Percentiles rank a stretch among this genome's conserved stretches.
Evolutionary conservation across 768 basidiomycete species (phyloP).

Genomic region (Crassisporium funariophilum): DNA sequence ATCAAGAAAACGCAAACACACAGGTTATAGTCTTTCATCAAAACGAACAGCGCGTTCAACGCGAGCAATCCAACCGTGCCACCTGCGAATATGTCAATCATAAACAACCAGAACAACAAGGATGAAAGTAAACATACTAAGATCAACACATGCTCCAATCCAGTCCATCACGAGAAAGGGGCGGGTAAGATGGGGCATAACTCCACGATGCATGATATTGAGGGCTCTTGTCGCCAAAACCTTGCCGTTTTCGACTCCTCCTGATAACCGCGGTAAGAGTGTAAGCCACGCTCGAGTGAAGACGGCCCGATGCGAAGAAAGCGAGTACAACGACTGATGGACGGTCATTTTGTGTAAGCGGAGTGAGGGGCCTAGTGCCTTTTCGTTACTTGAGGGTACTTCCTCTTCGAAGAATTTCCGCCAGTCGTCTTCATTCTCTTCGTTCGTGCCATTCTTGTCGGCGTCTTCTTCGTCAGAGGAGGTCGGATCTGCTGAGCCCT

Average conservation of each 20-base stretch:
- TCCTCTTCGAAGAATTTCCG: constrained; percentile 78
- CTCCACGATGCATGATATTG: constrained; percentile 79
- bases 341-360: constrained; percentile 68
- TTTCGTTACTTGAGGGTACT: constrained; percentile 31
- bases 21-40: constrained; percentile 95
- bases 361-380: constrained; percentile 38
- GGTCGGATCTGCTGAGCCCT: constrained; percentile 29
- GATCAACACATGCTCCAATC: constrained; percentile 82
- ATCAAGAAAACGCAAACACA: constrained; percentile 26
- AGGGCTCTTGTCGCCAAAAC: constrained; percentile 57
- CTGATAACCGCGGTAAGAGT: constrained; percentile 62
- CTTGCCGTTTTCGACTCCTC: constrained; percentile 37
- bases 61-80: constrained; percentile 86
- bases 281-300: constrained; percentile 83
- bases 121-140: constrained; percentile 48
- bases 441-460: constrained; percentile 31
- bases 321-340: constrained; percentile 76
- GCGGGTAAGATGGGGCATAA: constrained; percentile 81
- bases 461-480: constrained; percentile 38
- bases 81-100: constrained; percentile 43
- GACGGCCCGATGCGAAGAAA: constrained; percentile 76
- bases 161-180: constrained; percentile 89
- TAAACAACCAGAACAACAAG: not conserved
- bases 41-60: constrained; percentile 85
- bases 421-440: constrained; percentile 65